Evolutionary conservation across 768 basidiomycete species (phyloP), one percentile per base, ranked within the genome.

Genomic region (Leccinum olivaceopallidum): DNA sequence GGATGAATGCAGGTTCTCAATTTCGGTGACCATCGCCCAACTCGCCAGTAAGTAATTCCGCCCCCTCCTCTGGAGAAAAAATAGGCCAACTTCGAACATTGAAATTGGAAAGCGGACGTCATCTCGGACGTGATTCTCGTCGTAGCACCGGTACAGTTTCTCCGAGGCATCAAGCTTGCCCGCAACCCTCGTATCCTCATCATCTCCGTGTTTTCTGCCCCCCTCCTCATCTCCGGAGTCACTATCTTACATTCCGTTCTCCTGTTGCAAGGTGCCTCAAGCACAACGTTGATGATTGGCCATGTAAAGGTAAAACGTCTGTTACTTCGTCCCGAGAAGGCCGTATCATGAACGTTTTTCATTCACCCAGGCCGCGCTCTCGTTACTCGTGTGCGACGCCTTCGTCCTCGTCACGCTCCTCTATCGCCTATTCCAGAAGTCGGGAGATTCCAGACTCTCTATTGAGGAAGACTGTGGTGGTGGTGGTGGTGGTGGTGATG

Each of bases 161-260:
- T 71, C 9, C 64, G 66, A 20, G 64, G 55, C 24, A 39, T 66
- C 6, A 60, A 36, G 26, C 68, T 73, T 26, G 20, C 59, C 6
- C 55, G 50, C 18, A 60, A 56, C 16, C 55, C 61, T 18, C 70
- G 72, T 3, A 48, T 64, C 44, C 65, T 73, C 55, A 56, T 71
- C 22, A 26, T 67, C 0, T 68, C 63, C 2, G 56, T 53, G 0
- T 70, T 72, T 53, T 70, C 66, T 5, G 65, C 70, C 9, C 66
- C 64, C 2, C 42, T 72, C 2, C 61, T 72, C 37, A 73, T 63
- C 50, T 61, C 58, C 1, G 60, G n/a, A 6, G 20, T 67, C 14
- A 67, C 70, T 4, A 70, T 71, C 44, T 48, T 63, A 24, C 67
- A 69, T 42, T 71, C 70, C 1, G 8, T 49, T 28, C 63, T 73